A percentile compares a stretch with the other conserved stretches of the same genome.
Evolutionary conservation across 176 grass and related monocot species (phyloP).

Genomic region (Oryza rufipogon): DNA sequence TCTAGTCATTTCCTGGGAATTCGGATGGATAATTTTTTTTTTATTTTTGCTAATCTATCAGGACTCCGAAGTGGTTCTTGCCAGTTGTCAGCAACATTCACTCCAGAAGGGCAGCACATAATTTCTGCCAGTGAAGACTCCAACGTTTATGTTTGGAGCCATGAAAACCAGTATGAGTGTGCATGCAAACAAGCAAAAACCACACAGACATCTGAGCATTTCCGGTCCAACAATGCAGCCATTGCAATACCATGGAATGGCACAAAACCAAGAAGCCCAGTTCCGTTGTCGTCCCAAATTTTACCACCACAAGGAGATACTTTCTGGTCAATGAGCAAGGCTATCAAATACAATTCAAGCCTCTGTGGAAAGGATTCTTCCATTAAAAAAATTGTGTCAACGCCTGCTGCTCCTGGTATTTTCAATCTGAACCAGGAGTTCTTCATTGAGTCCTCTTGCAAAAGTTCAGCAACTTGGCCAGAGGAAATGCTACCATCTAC

Average conservation of each 20-base stretch:
- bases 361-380: conserved; percentile 35
- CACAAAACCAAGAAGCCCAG: conserved; percentile 32
- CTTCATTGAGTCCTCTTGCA: conserved; percentile 49
- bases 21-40: conserved; percentile 25
- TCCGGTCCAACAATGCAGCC: conserved; percentile 60
- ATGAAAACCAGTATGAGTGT: conserved; percentile 51
- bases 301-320: conserved; percentile 35
- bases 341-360: conserved; percentile 25
- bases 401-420: conserved; percentile 54
- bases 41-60: conserved; percentile 37
- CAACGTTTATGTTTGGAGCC: conserved; percentile 81
- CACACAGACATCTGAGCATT: conserved; percentile 73
- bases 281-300: conserved; percentile 42
- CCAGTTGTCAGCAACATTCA: conserved; percentile 73
- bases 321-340: conserved; percentile 17
- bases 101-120: conserved; percentile 68
- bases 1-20: neutral
- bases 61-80: conserved; percentile 60
- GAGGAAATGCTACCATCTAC: conserved; percentile 78
- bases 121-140: conserved; percentile 80
- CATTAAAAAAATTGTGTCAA: conserved; percentile 28
- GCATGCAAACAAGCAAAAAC: conserved; percentile 65
- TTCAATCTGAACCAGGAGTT: conserved; percentile 68
- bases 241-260: conserved; percentile 85
- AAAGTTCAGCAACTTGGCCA: conserved; percentile 84